Evolutionary conservation across 2,329 filamentous ascomycete species (phyloP), one percentile per base, ranked within the genome.

Genomic region (Alternaria brassicae): DNA sequence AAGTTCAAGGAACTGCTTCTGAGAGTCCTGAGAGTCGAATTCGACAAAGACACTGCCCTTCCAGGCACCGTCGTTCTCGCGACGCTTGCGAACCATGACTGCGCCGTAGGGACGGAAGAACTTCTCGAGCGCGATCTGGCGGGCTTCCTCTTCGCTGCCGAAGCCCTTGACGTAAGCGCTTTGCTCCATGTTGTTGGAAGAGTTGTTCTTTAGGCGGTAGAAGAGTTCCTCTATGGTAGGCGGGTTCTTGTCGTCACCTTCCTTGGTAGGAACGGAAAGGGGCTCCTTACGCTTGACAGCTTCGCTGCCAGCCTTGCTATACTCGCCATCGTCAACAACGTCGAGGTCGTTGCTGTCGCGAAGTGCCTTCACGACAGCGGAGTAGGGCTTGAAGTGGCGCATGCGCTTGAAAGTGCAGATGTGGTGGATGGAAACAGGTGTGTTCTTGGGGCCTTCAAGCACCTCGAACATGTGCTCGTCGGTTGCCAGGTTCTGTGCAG

Each of bases 21-120:
- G 89, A 21, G 87, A 85, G 68, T 96, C 91, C 72, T 93, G 89
- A 49, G 87, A 86, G 62, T 87, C 85, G 78, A 98, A 99, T 79
- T 97, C 94, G 66, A 97, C 92, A 75, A 97, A 98, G 58, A 97
- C 92, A 68, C 92, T 97, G 69, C 94, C 93, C 85, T 99, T 99
- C 88, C 98, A 99, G 52, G 85, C 81, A 72, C 88, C 88, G 8
- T 68, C 58, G 48, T 86, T 81, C 61, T 89, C 82, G 48, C 95
- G 92, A 68, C 96, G 92, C 63, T 99, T 90, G 74, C 94, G 93
- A 62, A 99, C 89, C 45, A 89, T 87, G 70, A 92, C 86, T 30
- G 90, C 85, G 45, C 93, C 94, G 76, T 88, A 93, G 58, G 89
- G 86, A 56, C 88, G 84, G 78, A 98, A 97, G 83, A 96, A 97